Conservation (phyloP, 192 early-diverging fungal genomes). For the Backusella circina region DNA sequence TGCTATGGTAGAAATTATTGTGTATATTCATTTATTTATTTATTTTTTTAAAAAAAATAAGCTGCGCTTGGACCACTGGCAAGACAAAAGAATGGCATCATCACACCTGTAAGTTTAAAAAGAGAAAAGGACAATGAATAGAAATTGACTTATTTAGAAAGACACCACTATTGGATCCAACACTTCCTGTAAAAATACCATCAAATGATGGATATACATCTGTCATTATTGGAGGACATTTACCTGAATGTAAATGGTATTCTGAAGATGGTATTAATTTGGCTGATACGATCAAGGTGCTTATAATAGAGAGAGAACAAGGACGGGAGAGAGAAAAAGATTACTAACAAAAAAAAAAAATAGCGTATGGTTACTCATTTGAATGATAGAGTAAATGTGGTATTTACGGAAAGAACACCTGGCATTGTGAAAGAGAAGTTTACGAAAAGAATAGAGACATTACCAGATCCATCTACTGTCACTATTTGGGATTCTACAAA, state of each 20-base stretch:
- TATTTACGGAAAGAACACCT: conserved; percentile 33
- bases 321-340: background rate
- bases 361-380: conserved; percentile 25
- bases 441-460: background rate
- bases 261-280: conserved; percentile 27
- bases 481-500: conserved; percentile 20
- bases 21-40: background rate
- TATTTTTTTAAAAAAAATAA: background rate
- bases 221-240: conserved; percentile 27
- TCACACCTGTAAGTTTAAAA: conserved; percentile 9
- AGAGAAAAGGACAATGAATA: background rate
- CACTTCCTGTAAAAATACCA: background rate
- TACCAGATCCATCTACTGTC: background rate
- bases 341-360: background rate
- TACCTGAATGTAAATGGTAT: conserved; percentile 30
- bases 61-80: conserved; percentile 27
- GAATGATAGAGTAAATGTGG: conserved; percentile 14
- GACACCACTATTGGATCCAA: conserved; percentile 6
- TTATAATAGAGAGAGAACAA: background rate
- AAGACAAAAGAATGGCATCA: conserved; percentile 27
- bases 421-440: conserved; percentile 18
- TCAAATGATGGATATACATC: background rate
- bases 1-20: background rate
- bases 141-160: conserved; percentile 6
- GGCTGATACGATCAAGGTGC: conserved; percentile 25